Percentiles rank a stretch among this genome's conserved stretches.
Evolutionary conservation across 352 stramenopile species (phyloP).

Genomic region (Stephanocyclus meneghinianus): DNA sequence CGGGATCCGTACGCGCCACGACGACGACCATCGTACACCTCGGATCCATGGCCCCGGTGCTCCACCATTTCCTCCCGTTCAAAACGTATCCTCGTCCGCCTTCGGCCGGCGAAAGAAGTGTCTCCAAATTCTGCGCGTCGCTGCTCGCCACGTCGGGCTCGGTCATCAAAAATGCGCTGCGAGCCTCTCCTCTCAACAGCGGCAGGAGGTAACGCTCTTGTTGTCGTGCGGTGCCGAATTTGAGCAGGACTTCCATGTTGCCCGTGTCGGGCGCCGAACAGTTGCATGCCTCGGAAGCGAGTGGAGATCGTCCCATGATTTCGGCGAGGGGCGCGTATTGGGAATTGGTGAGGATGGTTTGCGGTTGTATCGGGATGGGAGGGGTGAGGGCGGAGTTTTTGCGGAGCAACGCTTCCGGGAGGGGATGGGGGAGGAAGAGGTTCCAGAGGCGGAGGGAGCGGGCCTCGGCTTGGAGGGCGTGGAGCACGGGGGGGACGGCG

Average conservation of each 20-base stretch:
- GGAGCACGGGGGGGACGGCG: conserved; percentile 87
- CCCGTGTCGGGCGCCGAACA: conserved; percentile 95
- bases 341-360: conserved; percentile 77
- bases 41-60: conserved; percentile 92
- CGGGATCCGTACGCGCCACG: conserved; percentile 42
- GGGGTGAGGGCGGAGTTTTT: not conserved
- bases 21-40: conserved; percentile 86
- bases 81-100: conserved; percentile 85
- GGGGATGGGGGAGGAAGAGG: conserved; percentile 88
- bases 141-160: conserved; percentile 93
- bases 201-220: conserved; percentile 88
- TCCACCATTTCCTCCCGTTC: conserved; percentile 94
- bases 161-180: conserved; percentile 96
- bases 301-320: conserved; percentile 89
- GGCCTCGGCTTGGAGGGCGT: conserved; percentile 89
- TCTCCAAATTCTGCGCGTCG: conserved; percentile 93
- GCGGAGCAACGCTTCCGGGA: conserved; percentile 64
- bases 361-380: conserved; percentile 30
- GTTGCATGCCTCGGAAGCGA: conserved; percentile 95
- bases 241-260: conserved; percentile 98
- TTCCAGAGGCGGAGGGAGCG: conserved; percentile 93
- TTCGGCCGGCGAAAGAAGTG: conserved; percentile 50
- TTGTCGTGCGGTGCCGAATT: conserved; percentile 85
- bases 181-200: conserved; percentile 90
- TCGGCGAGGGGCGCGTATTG: conserved; percentile 96